A percentile compares a stretch with the other conserved stretches of the same genome.
phyloP scores from a whole-genome alignment of 108 stramenopile genomes.

The Licmophora abbreviata region DNA sequence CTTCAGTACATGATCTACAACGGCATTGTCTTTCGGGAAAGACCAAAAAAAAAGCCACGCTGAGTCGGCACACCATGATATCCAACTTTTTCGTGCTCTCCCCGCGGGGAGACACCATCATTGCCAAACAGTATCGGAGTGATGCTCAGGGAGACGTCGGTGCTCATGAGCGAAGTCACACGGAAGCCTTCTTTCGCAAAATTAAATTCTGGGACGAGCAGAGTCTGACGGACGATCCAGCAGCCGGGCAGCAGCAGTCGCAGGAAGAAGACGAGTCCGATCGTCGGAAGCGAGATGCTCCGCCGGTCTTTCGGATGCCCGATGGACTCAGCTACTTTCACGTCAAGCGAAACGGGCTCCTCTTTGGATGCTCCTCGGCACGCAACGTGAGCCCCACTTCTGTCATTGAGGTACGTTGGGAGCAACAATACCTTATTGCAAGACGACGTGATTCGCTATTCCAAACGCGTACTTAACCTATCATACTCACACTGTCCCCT shows the following conservation, averaged over 20 bases:
- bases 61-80: slow-evolving; percentile 52
- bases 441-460: neutral
- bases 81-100: slow-evolving; percentile 96
- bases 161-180: slow-evolving; percentile 79
- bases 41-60: no score
- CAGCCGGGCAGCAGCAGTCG: slow-evolving; percentile 9
- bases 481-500: slow-evolving; percentile 6
- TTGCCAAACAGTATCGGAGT: slow-evolving; percentile 88
- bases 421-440: slow-evolving; percentile 7
- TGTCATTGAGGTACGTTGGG: slow-evolving; percentile 60
- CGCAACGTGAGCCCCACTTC: slow-evolving; percentile 79
- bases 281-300: slow-evolving; percentile 70
- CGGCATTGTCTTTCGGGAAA: neutral
- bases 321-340: slow-evolving; percentile 92
- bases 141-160: slow-evolving; percentile 49
- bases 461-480: slow-evolving; percentile 5
- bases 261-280: slow-evolving; percentile 7
- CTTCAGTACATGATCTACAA: neutral
- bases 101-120: slow-evolving; percentile 98
- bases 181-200: slow-evolving; percentile 95
- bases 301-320: slow-evolving; percentile 86
- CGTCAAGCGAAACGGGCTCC: slow-evolving; percentile 92
- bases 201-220: slow-evolving; percentile 93
- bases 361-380: slow-evolving; percentile 93
- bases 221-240: slow-evolving; percentile 5